These are phyloP conservation scores for Apostasia shenzhenica DNA, from an alignment of 106 monocot genomes.

Conservation along the genomic window DNA sequence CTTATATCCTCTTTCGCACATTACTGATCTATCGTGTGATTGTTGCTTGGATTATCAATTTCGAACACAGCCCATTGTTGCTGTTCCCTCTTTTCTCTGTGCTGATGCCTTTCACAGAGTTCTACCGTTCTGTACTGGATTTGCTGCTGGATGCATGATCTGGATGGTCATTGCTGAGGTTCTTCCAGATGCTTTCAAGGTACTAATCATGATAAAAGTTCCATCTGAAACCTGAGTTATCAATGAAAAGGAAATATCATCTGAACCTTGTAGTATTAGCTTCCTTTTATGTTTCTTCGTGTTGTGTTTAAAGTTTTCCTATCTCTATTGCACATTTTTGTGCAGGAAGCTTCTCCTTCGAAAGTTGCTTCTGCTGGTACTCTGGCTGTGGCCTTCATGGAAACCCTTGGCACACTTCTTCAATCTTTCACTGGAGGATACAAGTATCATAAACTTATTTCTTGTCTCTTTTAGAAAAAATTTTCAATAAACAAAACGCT, in stretches of 20 bases:
- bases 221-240: neutral
- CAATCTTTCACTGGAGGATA: slow-evolving; percentile 45
- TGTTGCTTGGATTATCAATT: slow-evolving; percentile 3
- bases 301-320: neutral
- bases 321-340: neutral
- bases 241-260: neutral
- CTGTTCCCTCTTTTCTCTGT: slow-evolving; percentile 87
- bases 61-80: slow-evolving; percentile 76
- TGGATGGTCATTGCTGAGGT: slow-evolving; percentile 99
- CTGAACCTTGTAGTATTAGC: neutral
- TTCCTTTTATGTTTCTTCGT: neutral
- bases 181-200: slow-evolving; percentile 99
- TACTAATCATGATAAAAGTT: slow-evolving; percentile 16
- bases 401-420: slow-evolving; percentile 73
- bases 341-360: slow-evolving; percentile 88
- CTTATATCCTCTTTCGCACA: neutral
- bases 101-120: slow-evolving; percentile 93
- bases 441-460: slow-evolving; percentile 28
- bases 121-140: slow-evolving; percentile 95
- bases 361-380: slow-evolving; percentile 98
- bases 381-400: slow-evolving; percentile 96
- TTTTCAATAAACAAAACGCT: neutral
- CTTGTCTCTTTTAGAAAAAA: neutral
- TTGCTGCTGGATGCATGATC: slow-evolving; percentile 99
- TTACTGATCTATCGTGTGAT: neutral